Conservation (phyloP, 2,329 filamentous ascomycete genomes). For the Botrytis porri region DNA sequence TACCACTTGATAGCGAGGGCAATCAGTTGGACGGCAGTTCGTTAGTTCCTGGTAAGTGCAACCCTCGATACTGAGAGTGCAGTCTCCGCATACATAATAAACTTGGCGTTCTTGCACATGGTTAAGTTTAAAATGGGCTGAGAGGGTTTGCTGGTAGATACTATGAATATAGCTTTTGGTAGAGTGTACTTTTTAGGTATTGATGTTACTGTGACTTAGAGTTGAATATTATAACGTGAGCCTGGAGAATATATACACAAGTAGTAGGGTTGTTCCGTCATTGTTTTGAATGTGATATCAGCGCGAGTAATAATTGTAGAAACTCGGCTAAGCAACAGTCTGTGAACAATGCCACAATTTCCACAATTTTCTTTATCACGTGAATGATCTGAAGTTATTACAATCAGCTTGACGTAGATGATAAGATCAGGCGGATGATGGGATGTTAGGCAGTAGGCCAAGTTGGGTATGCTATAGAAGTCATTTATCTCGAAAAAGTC, state of each 20-base stretch:
- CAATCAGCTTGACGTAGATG: not conserved
- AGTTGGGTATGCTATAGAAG: not conserved
- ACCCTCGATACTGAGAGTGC: not conserved
- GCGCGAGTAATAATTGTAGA: not conserved
- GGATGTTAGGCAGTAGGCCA: not conserved
- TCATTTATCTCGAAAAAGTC: not conserved
- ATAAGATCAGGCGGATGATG: not conserved
- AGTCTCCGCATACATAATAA: not conserved
- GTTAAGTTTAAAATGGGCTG: not conserved
- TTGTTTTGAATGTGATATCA: not conserved
- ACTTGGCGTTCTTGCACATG: not conserved
- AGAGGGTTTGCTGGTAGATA: not conserved
- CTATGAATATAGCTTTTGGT: not conserved
- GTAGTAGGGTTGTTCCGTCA: not conserved
- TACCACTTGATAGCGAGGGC: not conserved
- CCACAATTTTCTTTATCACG: not conserved
- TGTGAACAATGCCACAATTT: not conserved
- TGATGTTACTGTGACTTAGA: not conserved
- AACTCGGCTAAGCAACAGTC: not conserved
- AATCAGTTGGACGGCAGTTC: not conserved
- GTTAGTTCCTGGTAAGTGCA: not conserved
- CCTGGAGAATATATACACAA: not conserved
- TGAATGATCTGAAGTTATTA: not conserved
- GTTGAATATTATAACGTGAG: not conserved
- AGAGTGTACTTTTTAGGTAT: not conserved